Base-by-base conservation (phyloP, 2,329 filamentous ascomycete species). In the Venturiaceae sp. region DNA sequence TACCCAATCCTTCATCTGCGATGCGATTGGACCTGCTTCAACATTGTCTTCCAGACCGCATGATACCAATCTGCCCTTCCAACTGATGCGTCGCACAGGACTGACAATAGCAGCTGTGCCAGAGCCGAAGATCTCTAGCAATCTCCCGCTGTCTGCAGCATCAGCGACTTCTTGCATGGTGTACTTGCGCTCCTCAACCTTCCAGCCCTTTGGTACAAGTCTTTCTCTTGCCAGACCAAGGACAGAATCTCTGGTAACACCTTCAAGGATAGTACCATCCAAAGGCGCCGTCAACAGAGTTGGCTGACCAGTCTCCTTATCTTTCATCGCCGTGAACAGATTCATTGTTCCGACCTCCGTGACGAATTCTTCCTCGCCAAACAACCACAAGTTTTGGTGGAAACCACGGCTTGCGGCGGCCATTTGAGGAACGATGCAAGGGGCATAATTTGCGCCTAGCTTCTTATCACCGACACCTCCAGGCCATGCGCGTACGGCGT, bases 271-370 rank as follows among this genome's bases (percentile, higher is more conserved):
- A 32, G 92, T 99, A 55, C 94, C 94, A 71, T 99, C 94, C 14
- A 99, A 81, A 26, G 94, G 94, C 37, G 92, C 90, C n/a, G 94
- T 99, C 67, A 96, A 73, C 57, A 99, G 83, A 78, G 96, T 92
- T 32, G 37, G 37, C 69, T 92, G 92, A 7, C 92, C 94, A 13
- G 90, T 94, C 72, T 88, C 81, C 80, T 88, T 89, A 78, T 95
- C 85, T 76, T 84, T 85, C 66, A 97, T 75, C 44, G 88, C 92
- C 33, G 87, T 86, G 68, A 97, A 99, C 71, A 99, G 85, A 76
- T 99, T 99, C 94, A 99, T 99, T 60, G 94, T 97, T 68, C 94
- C 94, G 59, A 96, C 94, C 75, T 99, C 94, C 52, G 94, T 99
- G 60, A 97, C 86, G 68, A 87, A 96, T 72, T 97, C 90, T 74